A percentile compares a stretch with the other conserved stretches of the same genome.
Conservation (phyloP, 140 eudicot genomes). For the Cichorium intybus region DNA sequence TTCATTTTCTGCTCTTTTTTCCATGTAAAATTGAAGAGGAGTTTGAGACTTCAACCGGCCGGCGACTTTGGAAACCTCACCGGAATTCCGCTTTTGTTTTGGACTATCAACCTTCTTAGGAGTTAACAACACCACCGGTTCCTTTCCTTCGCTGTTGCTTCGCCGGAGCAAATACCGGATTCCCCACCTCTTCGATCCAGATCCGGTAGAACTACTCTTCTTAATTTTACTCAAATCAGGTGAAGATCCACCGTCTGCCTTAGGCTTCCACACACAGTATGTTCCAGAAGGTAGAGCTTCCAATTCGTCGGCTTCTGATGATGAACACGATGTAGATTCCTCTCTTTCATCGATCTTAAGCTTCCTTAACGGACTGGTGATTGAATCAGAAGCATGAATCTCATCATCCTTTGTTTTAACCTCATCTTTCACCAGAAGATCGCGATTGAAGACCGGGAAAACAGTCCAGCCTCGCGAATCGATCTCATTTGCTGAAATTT, state of each 20-base stretch:
- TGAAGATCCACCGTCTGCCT: not conserved
- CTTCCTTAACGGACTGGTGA: conserved; percentile 18
- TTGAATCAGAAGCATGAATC: not conserved
- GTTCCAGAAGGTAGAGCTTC: conserved; percentile 5
- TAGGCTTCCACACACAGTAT: conserved; percentile 14
- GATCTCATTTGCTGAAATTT: not conserved
- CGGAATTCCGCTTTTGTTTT: conserved; percentile 10
- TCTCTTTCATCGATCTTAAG: not conserved
- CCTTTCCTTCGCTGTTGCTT: conserved; percentile 74
- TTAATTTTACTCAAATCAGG: conserved; percentile 22
- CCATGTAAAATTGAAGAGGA: conserved; percentile 29
- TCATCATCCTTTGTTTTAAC: not conserved
- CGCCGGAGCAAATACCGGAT: conserved; percentile 44
- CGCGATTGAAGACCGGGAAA: conserved; percentile 14
- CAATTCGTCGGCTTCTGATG: not conserved
- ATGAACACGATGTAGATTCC: too few species aligned
- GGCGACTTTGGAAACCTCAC: not conserved
- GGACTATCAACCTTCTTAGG: conserved; percentile 28
- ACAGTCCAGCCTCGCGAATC: not conserved
- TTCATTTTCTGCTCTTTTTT: conserved; percentile 32
- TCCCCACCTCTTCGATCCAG: conserved; percentile 48
- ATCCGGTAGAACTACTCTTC: conserved; percentile 52
- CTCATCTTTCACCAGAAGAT: not conserved
- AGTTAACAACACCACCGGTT: conserved; percentile 32
- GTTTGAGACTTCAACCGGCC: conserved; percentile 13